Evolutionary conservation across 805 yeast species (phyloP), one percentile per base, ranked within the genome.

Genomic region (Tetrapisispora iriomotensis): DNA sequence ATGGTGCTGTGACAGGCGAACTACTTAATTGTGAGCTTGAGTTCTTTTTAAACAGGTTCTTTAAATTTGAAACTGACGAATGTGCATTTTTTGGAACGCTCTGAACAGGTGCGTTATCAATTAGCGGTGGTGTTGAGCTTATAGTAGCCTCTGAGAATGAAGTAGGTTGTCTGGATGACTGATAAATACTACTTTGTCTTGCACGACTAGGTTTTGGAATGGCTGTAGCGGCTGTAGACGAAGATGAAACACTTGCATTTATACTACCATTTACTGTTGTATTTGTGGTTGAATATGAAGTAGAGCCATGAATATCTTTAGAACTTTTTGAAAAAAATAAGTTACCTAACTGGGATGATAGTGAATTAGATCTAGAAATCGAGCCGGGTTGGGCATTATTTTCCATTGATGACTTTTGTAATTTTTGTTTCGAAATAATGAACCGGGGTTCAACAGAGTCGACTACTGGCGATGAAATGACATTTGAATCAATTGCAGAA

Each of bases 371-470:
- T 38, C 64, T 51, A 15, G 57, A 58, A 25, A 56, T 40, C 17
- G 57, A 47, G 3, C 47, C 43, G 9, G 48, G 37, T 40, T 45
- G 49, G 17, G 49, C 43, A 9, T 53, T 44, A 42, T 51, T 55
- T 33, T 53, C 53, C 35, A 36, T 39, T 2, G 61, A 47, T 3
- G 54, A 47, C 37, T 54, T 59, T 36, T 60, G 63, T 10, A 61
- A 44, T 39, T 82, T 74, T 44, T 81, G 92, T 51, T 84, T 77
- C 9, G 94, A 82, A 29, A 87, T 81, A 36, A 87, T 77, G 54
- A 87, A 86, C 31, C 95, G 70, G 13, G 94, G 82, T 54, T 86
- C 96, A n/a, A 87, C 77, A 24, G 77, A 70, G 13, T 70, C 66
- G 6, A 82, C 82, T 38, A 70, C 73, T 3, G 92, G 92, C 0